phyloP scores from a whole-genome alignment of 1,139 yeast species.

The Insectozyma bohioensis region DNA sequence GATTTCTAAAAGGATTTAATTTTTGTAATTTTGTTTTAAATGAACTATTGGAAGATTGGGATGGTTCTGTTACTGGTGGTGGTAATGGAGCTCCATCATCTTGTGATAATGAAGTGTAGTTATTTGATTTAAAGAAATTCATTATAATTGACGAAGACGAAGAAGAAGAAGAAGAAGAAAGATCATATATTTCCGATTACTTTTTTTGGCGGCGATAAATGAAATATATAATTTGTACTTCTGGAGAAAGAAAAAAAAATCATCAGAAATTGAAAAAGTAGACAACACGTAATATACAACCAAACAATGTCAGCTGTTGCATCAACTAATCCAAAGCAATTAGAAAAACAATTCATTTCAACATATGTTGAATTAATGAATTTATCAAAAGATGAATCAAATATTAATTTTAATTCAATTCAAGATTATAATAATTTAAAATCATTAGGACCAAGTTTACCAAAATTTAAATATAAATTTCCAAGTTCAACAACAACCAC shows the following conservation, averaged over 20 bases:
- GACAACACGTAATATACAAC: background rate
- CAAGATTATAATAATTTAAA: slow-evolving; percentile 32
- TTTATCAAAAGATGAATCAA: slow-evolving; percentile 25
- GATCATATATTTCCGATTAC: too few species aligned
- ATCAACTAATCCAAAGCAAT: slow-evolving; percentile 5
- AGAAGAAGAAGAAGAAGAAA: background rate
- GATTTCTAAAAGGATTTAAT: slow-evolving; percentile 41
- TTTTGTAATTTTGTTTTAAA: slow-evolving; percentile 31
- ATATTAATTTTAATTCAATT: slow-evolving; percentile 30
- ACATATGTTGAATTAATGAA: slow-evolving; percentile 36
- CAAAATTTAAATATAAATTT: slow-evolving; percentile 27
- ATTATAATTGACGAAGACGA: slow-evolving; percentile 15
- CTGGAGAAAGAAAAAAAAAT: slow-evolving; percentile 1
- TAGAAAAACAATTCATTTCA: slow-evolving; percentile 29
- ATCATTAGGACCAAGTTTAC: slow-evolving; percentile 45
- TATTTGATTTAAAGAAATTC: slow-evolving; percentile 39
- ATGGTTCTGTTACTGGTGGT: slow-evolving; percentile 34
- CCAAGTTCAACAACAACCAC: slow-evolving; percentile 20
- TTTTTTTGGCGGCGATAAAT: too few species aligned
- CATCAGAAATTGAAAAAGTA: background rate
- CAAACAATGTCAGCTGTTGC: slow-evolving; percentile 8
- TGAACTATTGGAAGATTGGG: slow-evolving; percentile 17
- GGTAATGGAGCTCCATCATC: slow-evolving; percentile 36
- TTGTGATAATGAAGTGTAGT: slow-evolving; percentile 35
- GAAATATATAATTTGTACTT: too few species aligned